Evolutionary conservation across 352 stramenopile species (phyloP), one percentile per base, ranked within the genome.

Genomic region (Globisporangium echinulatum): DNA sequence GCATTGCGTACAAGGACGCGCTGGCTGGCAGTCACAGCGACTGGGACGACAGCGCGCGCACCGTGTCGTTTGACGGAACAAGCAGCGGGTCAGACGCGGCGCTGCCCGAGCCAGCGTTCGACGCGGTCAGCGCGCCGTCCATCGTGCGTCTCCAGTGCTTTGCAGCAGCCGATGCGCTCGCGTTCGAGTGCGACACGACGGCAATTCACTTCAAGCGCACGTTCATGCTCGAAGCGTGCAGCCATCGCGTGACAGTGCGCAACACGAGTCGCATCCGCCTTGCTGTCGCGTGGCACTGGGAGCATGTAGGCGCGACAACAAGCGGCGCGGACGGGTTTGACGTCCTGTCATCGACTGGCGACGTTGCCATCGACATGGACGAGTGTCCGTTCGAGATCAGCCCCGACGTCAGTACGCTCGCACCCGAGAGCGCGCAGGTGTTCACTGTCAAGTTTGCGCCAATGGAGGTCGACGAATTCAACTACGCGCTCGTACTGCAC

Each of bases 361-460:
- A 17, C 11, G 17, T 19, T 13, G 48, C 13, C 9, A 19, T 9
- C n/a, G 49, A 39, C 2, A 72, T 88, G 46, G 67, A 90, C 19
- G 82, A 87, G 37, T 94, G 70, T 59, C 93, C 93, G 36, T 98
- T 98, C 61, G 75, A 80, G 1, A 85, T 98, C n/a, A 69, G 71
- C 15, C 93, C 93, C 0, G 63, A 56, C 0, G 62, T 47, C 46
- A 90, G 85, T 0, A 59, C 64, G 7, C 87, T 98, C 47, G 36
- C 53, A 4, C 64, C 82, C 1, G 76, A 87, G 25, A 77, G 68
- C 14, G 64, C 66, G 3, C 73, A 97, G 62, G 58, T 74, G 7
- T 98, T 98, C 59, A 67, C 75, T 1, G 66, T 98, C 14, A 82
- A 85, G 25, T 98, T 98, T 63, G 71, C 88, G 0, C 93, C 93